Evolutionary conservation across 176 grass and related monocot genomes (phyloP), one percentile per base, ranked within the genome.

Genomic region (Canna indica): DNA sequence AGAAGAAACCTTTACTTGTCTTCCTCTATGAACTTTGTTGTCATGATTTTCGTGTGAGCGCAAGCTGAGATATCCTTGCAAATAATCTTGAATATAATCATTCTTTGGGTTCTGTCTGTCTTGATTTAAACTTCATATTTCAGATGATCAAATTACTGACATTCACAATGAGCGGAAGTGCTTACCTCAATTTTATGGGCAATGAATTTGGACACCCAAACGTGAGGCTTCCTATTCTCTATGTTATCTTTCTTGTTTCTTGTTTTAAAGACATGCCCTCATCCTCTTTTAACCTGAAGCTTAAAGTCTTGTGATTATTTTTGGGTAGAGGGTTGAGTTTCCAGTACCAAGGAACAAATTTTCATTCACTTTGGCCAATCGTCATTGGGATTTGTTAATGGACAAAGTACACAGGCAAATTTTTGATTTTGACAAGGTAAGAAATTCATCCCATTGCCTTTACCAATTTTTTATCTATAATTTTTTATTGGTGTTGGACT

Each of bases 201-300:
- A 96, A 96, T 91, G 92, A 96, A 76, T 96, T 89, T 79, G 92
- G 83, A 81, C 92, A 96, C 82, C 92, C 92, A 31, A 77, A 96
- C 57, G 91, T 95, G 64, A 87, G 77, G 42, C 60, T 54, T 65
- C 30, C 27, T 69, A 22, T 36, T 6, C 56, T 68, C 10, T 77
- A 24, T 53, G 28, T n/a, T 39, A n/a, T 56, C 58, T 5, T 60
- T 24, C 29, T 76, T 83, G 4, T 76, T 76, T 52, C 44, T 64
- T 67, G 2, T n/a, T 73, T 52, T 36, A 13, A 73, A 6, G 52
- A 20, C 35, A 28, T 72, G 34, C 35, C 33, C 36, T 33, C 73
- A 66, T 47, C 48, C 30, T 70, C 58, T 73, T 57, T n/a, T 39
- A 16, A 73, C 58, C 69, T 74, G 77, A 31, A 29, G 12, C 12